Evolutionary conservation across 1,139 yeast species (phyloP).

Genomic region (Diutina neorugosa): DNA sequence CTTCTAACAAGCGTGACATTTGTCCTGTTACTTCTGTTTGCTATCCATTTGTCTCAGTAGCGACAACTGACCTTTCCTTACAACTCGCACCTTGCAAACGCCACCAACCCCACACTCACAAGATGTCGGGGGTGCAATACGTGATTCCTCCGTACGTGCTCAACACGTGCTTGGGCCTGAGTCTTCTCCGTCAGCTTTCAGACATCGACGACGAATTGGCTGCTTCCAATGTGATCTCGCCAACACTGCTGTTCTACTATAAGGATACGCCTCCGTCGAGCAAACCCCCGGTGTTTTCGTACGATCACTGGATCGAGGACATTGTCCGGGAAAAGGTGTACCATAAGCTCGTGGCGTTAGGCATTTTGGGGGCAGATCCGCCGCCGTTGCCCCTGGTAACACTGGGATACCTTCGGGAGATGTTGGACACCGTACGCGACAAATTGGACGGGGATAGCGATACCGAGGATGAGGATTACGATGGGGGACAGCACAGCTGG

Average conservation of each 20-base stretch:
- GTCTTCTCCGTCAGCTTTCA: slow-evolving; percentile 17
- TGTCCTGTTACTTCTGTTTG: too few relatives aligned
- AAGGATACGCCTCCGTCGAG: slow-evolving; percentile 9
- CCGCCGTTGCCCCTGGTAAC: slow-evolving; percentile 14
- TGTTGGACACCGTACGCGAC: slow-evolving; percentile 22
- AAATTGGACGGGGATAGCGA: slow-evolving; percentile 10
- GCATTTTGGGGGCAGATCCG: slow-evolving; percentile 27
- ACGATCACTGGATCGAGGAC: slow-evolving; percentile 19
- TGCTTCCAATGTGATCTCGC: slow-evolving; percentile 16
- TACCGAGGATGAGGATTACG: background rate
- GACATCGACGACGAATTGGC: slow-evolving; percentile 17
- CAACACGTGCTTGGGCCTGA: slow-evolving; percentile 25
- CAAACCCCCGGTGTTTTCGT: slow-evolving; percentile 13
- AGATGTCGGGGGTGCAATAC: slow-evolving; percentile 10
- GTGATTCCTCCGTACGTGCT: slow-evolving; percentile 35
- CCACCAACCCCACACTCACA: background rate
- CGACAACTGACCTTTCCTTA: too few relatives aligned
- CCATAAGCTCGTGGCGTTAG: slow-evolving; percentile 26
- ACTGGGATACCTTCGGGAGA: slow-evolving; percentile 20
- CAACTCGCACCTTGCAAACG: background rate
- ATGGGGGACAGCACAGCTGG: background rate
- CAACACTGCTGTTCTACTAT: slow-evolving; percentile 9
- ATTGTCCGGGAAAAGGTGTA: slow-evolving; percentile 24
- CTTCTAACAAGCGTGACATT: too few relatives aligned
- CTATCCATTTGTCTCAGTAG: too few relatives aligned